Base-by-base conservation (phyloP, 2,329 filamentous ascomycete species). In the Arthrinium puccinioides region DNA sequence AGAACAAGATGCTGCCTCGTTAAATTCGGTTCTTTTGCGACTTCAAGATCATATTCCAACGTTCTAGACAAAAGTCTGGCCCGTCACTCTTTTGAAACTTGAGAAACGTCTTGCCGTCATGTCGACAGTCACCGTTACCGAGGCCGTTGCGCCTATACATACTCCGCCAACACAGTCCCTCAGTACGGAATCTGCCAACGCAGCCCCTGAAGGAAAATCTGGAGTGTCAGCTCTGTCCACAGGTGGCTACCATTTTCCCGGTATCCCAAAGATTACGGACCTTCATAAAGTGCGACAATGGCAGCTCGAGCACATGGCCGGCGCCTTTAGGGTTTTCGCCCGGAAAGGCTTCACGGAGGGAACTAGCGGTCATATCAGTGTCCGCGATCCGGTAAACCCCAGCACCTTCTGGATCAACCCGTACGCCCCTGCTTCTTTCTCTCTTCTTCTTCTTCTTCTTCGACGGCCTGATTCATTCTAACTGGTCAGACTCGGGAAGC, bases 361-460 rank as follows among this genome's bases (percentile, higher is more conserved):
- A 28, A 79, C 79, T 56, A 64, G 66, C 13, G 79, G 79, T 1
- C 79, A 84, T 51, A 83, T 84, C 38, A 69, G 61, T 6, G 73
- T 83, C 1, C 67, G 79, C 9, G 79, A 83, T 48, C 76, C 79
- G 0, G 73, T 80, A 45, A 60, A 73, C 44, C 61, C 64, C 0
- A 58, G 73, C 41, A 69, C 67, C 0, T 81, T 82, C 54, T 83
- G 79, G 79, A 82, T 78, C 37, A 82, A 83, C 49, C 76, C 77
- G 8, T 57, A 13, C 44, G 54, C 39, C 6, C 14, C 19, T 7
- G 1, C 6, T 5, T 15, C 14, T 16, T 26, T 20, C 5, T 15
- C n/a, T 4, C 6, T 25, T 8, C 23, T 8, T 25, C 23, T 9
- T 25, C 23, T 25, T 25, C 23, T 9, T 25, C 13, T 25, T 25